Conservation (phyloP, 805 yeast genomes). For the Kluyveromyces dobzhanskii region DNA sequence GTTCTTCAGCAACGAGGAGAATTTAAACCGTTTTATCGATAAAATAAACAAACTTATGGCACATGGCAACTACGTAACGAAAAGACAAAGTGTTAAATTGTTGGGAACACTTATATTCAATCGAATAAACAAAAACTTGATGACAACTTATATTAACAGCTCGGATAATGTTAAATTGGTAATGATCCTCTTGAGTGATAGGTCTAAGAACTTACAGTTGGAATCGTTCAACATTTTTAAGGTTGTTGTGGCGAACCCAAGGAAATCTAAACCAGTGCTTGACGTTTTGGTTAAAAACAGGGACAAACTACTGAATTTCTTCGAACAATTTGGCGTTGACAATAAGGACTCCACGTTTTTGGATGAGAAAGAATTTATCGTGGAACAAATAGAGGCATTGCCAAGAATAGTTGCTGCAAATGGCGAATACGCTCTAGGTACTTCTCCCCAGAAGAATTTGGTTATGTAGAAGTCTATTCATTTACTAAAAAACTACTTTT, state of each 20-base stretch:
- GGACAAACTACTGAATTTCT: constrained; percentile 61
- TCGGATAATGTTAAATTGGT: constrained; percentile 77
- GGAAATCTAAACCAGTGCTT: constrained; percentile 66
- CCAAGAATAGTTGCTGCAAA: constrained; percentile 45
- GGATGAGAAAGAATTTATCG: constrained; percentile 75
- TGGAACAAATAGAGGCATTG: constrained; percentile 61
- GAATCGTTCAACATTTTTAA: constrained; percentile 93
- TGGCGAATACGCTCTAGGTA: constrained; percentile 10
- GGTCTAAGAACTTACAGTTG: constrained; percentile 77
- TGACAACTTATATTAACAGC: constrained; percentile 70
- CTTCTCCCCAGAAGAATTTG: constrained; percentile 13
- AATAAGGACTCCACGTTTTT: constrained; percentile 53
- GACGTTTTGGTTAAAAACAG: constrained; percentile 83
- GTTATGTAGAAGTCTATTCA: background rate
- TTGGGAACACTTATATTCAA: constrained; percentile 64
- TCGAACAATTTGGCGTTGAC: constrained; percentile 52
- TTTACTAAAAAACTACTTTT: background rate
- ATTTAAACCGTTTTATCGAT: constrained; percentile 50
- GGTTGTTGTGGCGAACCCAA: constrained; percentile 94
- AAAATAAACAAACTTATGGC: constrained; percentile 63
- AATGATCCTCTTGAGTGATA: constrained; percentile 81
- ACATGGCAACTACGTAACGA: constrained; percentile 81
- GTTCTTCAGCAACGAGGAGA: constrained; percentile 45
- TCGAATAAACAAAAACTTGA: constrained; percentile 60
- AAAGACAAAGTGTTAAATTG: constrained; percentile 79